Evolutionary conservation across 768 basidiomycete species (phyloP), one percentile per base, ranked within the genome.

Genomic region (Kwoniella mangroviensis): DNA sequence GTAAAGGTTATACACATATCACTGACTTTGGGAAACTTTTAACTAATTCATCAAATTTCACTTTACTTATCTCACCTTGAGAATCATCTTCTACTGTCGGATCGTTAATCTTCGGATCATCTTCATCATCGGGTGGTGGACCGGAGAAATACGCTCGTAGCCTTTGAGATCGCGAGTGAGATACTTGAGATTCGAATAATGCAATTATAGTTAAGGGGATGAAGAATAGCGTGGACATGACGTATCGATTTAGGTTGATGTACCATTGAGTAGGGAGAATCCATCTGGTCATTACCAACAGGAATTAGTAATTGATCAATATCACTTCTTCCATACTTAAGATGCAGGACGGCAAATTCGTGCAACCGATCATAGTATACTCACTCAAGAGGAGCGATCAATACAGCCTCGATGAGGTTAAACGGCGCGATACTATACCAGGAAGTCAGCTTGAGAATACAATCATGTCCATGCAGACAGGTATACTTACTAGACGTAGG

Each of bases 301-400:
- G 9, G 34, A 7, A 34, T 34, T 34, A 34, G 4, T 34, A 4
- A 3, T 7, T 7, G 6, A 72, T 56, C 34, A 84, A 81, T 26
- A 45, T 85, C 40, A 21, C 15, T 22, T 26, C 49, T 9, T 7
- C 15, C 62, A 1, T 49, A 19, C 4, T 24, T 10, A 64, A 15
- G 19, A 19, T 65, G 22, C 54, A 24, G 11, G 26, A n/a, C 60
- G 40, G 60, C 54, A 57, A 57, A 21, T 21, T 2, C 17, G 4
- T n/a, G 26, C n/a, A n/a, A n/a, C 4, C 34, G 34, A 34, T 34
- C 3, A 12, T 9, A 26, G 5, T 40, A 10, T 26, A 85, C 91
- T 77, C 76, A 96, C 93, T 96, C 94, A 60, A 93, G 86, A 19
- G 95, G 95, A 1, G 89, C 92, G 67, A 96, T 85, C 34, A 96